Conservation (phyloP, 768 basidiomycete genomes). For the Lentinula edodes region DNA sequence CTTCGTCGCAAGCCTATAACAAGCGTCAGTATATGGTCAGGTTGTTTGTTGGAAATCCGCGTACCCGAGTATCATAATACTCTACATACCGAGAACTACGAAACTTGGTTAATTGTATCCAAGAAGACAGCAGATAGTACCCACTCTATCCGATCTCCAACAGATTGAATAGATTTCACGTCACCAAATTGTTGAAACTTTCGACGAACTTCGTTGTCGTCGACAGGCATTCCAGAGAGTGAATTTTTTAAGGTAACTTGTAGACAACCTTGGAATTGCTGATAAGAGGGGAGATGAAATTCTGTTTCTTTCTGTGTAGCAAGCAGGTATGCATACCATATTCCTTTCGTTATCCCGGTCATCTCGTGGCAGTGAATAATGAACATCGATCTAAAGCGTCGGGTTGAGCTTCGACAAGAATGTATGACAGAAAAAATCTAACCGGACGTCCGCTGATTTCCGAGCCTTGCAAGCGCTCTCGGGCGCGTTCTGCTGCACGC, state of each 20-base stretch:
- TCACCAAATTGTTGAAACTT: constrained; percentile 90
- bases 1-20: constrained; percentile 65
- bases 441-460: constrained; percentile 87
- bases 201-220: constrained; percentile 80
- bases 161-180: constrained; percentile 71
- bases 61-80: constrained; percentile 83
- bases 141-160: constrained; percentile 60
- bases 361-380: constrained; percentile 91
- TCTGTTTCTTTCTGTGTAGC: background rate
- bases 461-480: constrained; percentile 86
- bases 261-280: constrained; percentile 82
- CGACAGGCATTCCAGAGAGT: constrained; percentile 59
- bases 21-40: constrained; percentile 5
- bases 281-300: background rate
- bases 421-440: constrained; percentile 21
- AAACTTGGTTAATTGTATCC: background rate
- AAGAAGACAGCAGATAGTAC: constrained; percentile 11
- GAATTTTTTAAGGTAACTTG: constrained; percentile 75
- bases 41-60: constrained; percentile 15
- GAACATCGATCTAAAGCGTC: constrained; percentile 83
- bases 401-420: constrained; percentile 3
- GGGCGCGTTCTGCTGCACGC: constrained; percentile 86
- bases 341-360: constrained; percentile 81
- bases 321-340: constrained; percentile 49
- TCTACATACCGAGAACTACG: constrained; percentile 87